phyloP scores from a whole-genome alignment of 768 basidiomycete species.

The Fistulinella prunicolor region DNA sequence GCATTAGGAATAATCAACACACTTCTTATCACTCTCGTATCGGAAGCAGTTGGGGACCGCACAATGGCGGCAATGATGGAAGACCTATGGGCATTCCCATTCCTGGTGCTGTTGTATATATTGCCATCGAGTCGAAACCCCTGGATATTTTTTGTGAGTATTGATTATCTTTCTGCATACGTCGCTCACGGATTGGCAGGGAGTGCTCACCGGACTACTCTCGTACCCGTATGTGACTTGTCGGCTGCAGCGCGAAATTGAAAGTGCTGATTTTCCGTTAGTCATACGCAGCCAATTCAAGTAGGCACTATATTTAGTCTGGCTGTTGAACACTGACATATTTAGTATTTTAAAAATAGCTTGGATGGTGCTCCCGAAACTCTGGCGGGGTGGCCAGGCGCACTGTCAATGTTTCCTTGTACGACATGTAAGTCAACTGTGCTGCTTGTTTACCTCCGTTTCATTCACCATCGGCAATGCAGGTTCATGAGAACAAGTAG shows the following conservation, averaged over 20 bases:
- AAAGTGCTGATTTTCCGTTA: constrained; percentile 14
- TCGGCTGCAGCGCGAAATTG: no score
- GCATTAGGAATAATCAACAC: constrained; percentile 52
- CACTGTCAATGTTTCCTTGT: constrained; percentile 57
- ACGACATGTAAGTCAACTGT: constrained; percentile 43
- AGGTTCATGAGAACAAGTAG: constrained; percentile 43
- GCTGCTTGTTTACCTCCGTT: not conserved
- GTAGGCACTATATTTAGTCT: constrained; percentile 8
- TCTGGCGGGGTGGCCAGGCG: no score
- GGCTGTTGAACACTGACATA: not conserved
- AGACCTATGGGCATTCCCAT: constrained; percentile 59
- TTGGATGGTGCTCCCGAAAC: constrained; percentile 60
- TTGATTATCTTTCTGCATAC: not conserved
- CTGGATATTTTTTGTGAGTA: no score
- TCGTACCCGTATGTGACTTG: constrained; percentile 35
- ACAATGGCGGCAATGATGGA: constrained; percentile 51
- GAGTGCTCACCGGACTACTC: no score
- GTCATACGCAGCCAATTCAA: constrained; percentile 51
- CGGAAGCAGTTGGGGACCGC: constrained; percentile 54
- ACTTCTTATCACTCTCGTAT: constrained; percentile 47
- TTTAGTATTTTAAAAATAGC: constrained; percentile 22
- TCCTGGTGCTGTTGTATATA: constrained; percentile 53
- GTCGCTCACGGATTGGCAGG: no score
- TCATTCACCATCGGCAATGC: not conserved
- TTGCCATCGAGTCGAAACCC: constrained; percentile 47